Evolutionary conservation across 2,329 filamentous ascomycete species (phyloP).

Genomic region (Botrytis medusae): DNA sequence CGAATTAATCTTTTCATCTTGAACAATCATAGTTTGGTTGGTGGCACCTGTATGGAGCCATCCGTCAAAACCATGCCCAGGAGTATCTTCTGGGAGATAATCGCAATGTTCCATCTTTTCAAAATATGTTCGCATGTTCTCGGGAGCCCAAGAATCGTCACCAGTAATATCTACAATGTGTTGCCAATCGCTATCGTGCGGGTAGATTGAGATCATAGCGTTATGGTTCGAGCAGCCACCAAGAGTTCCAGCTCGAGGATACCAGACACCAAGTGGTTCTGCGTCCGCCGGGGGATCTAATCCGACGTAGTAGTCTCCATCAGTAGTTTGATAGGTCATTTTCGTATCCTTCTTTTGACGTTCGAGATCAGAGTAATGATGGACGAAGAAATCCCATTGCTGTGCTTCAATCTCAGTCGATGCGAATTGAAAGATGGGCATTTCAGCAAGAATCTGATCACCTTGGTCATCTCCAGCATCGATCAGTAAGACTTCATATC

Average conservation of each 20-base stretch:
- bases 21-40: conserved; percentile 24
- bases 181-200: conserved; percentile 33
- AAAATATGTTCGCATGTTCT: conserved; percentile 47
- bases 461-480: conserved; percentile 55
- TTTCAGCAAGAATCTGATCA: conserved; percentile 44
- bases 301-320: conserved; percentile 36
- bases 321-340: conserved; percentile 42
- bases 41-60: conserved; percentile 37
- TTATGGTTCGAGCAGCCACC: conserved; percentile 37
- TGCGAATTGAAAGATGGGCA: conserved; percentile 49
- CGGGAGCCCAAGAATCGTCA: conserved; percentile 35
- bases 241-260: conserved; percentile 39
- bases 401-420: conserved; percentile 48
- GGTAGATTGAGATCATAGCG: conserved; percentile 29
- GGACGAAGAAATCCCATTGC: conserved; percentile 50
- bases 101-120: conserved; percentile 46
- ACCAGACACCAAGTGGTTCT: conserved; percentile 34
- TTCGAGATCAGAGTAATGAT: conserved; percentile 28
- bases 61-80: conserved; percentile 33
- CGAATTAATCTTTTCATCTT: conserved; percentile 26
- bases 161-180: conserved; percentile 32
- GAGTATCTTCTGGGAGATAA: conserved; percentile 43
- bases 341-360: conserved; percentile 27
- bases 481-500: conserved; percentile 52
- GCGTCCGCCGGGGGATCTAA: conserved; percentile 32